Conservation (phyloP, 164 flowering plant genomes). For the Stephania japonica region DNA sequence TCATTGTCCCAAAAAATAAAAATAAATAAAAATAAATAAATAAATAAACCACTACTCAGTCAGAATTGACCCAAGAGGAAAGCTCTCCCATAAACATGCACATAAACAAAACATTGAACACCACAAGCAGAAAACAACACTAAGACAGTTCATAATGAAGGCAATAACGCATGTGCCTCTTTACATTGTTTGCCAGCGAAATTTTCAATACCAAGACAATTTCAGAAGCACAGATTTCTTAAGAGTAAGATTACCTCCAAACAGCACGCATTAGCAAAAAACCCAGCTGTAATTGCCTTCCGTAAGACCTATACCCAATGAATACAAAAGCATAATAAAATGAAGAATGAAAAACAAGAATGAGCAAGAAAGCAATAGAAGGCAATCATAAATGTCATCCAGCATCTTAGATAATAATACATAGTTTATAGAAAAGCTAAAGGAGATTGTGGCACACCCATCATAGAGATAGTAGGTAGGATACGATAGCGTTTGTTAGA, state of each 20-base stretch:
- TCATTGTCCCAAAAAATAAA: no score
- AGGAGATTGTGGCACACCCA: background rate
- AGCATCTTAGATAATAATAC: background rate
- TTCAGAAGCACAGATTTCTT: background rate
- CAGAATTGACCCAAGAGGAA: no score
- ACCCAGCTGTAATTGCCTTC: slow-evolving; percentile 92
- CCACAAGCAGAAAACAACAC: background rate
- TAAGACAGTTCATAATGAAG: background rate
- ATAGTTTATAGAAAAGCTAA: background rate
- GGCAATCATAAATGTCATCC: background rate
- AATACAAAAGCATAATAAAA: background rate
- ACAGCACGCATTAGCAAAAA: slow-evolving; percentile 91
- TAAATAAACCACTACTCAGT: no score
- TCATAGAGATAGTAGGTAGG: background rate
- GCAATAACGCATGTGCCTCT: background rate
- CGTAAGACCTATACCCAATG: slow-evolving; percentile 50
- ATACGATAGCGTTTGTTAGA: background rate
- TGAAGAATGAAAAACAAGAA: background rate
- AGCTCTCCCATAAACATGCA: no score
- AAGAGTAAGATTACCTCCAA: slow-evolving; percentile 49
- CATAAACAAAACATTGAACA: no score
- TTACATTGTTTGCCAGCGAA: background rate
- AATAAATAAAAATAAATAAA: no score
- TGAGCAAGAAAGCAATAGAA: background rate
- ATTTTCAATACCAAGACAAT: background rate